Base-by-base conservation (phyloP, 495 filamentous ascomycete genomes). In the Talaromyces ruber region DNA sequence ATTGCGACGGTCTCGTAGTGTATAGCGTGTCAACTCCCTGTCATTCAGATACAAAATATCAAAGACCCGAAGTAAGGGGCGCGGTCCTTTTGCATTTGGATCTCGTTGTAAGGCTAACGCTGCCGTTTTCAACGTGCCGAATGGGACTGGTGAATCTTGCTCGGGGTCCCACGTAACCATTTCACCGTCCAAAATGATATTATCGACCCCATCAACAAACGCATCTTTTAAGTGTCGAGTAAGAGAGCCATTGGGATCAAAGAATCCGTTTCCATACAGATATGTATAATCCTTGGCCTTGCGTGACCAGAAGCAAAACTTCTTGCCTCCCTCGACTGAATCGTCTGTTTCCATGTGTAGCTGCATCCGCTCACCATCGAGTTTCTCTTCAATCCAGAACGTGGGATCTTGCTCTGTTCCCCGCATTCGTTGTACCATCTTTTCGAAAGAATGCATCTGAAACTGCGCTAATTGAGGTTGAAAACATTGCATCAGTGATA, bases 111-210 rank as follows among this genome's bases (percentile, higher is more conserved):
- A 86, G 0, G 86, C 86, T 22, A 97, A 67, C 0, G 93, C 95
- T 8, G 93, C 94, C 8, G 91, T 93, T 72, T 98, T 98, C 28
- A 98, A 79, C 0, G 91, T 96, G 6, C 94, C 94, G 67, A 98
- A 98, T 2, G 88, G 86, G 39, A 96, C 87, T 45, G 92, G 89
- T 58, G 86, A 85, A 72, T 96, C 87, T 57, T 90, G 76, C 56
- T 89, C 86, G n/a, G 91, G 86, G 70, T 98, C 92, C 95, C 95
- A 98, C 8, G 92, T 96, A 59, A 98, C 90, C 94, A 98, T 98
- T 72, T 98, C 94, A 9, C 94, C 94, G 66, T 98, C 94, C 2
- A 98, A 79, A 30, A 98, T 96, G 66, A 97, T 81, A 68, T 92
- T 91, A 51, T 86, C 76, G 8, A 98, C 93, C 0, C 86, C 84